Evolutionary conservation across 2,329 filamentous ascomycete genomes (phyloP).

Genomic region (Fusarium decemcellulare): DNA sequence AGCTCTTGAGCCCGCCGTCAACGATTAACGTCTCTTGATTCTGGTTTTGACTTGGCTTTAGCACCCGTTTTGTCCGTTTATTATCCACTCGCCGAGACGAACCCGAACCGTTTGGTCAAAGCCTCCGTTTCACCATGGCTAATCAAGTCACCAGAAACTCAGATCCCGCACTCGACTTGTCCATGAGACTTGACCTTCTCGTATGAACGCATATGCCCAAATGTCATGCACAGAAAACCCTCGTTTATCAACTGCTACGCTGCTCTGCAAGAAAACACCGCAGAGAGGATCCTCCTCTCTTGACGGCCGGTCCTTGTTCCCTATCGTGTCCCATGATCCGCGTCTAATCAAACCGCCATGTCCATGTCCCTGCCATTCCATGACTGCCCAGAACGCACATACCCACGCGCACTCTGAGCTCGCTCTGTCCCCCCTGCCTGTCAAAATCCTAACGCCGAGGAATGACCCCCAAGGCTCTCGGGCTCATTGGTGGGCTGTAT

Average conservation of each 20-base stretch:
- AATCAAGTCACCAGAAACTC: not conserved
- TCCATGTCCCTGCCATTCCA: slow-evolving; percentile 19
- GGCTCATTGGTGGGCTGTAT: not conserved
- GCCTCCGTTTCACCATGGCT: slow-evolving; percentile 28
- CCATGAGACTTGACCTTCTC: too few relatives aligned
- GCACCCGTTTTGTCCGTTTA: not conserved
- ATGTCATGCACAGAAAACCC: not conserved
- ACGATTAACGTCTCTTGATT: slow-evolving; percentile 20
- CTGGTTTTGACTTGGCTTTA: not conserved
- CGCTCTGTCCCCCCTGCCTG: slow-evolving; percentile 15
- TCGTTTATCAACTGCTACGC: slow-evolving; percentile 1
- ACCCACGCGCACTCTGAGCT: slow-evolving; percentile 23
- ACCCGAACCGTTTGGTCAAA: slow-evolving; percentile 2
- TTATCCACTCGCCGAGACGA: slow-evolving; percentile 11
- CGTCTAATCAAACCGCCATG: slow-evolving; percentile 38
- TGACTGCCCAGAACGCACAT: slow-evolving; percentile 15
- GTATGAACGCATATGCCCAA: slow-evolving; percentile 21
- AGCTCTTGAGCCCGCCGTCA: slow-evolving; percentile 8
- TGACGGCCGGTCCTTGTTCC: slow-evolving; percentile 21
- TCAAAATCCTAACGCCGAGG: slow-evolving; percentile 33
- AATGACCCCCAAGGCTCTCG: not conserved
- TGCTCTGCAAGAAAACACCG: not conserved
- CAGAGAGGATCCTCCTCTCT: not conserved
- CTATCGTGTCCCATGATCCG: slow-evolving; percentile 38
- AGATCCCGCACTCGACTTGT: slow-evolving; percentile 9